These are phyloP conservation scores for Begonia peltatifolia DNA, from an alignment of 306 rosid genomes.

Conservation along the genomic window DNA sequence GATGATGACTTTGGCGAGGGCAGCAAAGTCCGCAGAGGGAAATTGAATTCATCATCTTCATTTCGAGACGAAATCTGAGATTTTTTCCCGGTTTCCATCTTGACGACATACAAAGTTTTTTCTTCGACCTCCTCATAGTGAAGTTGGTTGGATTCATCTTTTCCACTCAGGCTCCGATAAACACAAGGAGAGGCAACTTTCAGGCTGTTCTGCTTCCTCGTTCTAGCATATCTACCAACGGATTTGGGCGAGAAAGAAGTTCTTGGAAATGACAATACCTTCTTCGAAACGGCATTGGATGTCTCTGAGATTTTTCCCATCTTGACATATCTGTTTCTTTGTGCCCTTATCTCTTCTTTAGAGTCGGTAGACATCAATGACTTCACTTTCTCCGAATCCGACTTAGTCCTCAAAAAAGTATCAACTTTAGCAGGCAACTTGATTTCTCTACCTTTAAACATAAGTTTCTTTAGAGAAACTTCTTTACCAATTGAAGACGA, in stretches of 20 bases:
- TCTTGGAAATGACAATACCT: constrained; percentile 18
- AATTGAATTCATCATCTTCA: constrained; percentile 16
- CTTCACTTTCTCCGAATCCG: constrained; percentile 18
- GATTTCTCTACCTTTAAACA: constrained; percentile 17
- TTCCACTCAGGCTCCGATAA: constrained; percentile 17
- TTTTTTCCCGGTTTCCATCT: constrained; percentile 39
- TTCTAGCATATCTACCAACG: constrained; percentile 22
- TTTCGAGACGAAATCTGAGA: constrained; percentile 29
- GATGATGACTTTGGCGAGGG: background rate
- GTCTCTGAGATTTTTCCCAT: constrained; percentile 18
- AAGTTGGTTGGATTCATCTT: constrained; percentile 22
- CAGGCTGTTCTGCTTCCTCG: constrained; percentile 26
- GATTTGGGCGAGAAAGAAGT: constrained; percentile 28
- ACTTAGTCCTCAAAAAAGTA: constrained; percentile 15
- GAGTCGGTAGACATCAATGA: constrained; percentile 19
- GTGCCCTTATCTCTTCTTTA: constrained; percentile 17
- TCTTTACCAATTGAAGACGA: constrained; percentile 22
- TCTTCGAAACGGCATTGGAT: constrained; percentile 27
- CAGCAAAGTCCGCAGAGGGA: constrained; percentile 10
- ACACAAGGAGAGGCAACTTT: constrained; percentile 16
- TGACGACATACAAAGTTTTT: constrained; percentile 58
- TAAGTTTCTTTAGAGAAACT: constrained; percentile 15
- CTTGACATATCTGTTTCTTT: constrained; percentile 23
- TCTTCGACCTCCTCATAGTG: constrained; percentile 33
- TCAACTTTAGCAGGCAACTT: constrained; percentile 22